phyloP scores from a whole-genome alignment of 73 alveolate genomes.

The Tetrahymena thermophila region DNA sequence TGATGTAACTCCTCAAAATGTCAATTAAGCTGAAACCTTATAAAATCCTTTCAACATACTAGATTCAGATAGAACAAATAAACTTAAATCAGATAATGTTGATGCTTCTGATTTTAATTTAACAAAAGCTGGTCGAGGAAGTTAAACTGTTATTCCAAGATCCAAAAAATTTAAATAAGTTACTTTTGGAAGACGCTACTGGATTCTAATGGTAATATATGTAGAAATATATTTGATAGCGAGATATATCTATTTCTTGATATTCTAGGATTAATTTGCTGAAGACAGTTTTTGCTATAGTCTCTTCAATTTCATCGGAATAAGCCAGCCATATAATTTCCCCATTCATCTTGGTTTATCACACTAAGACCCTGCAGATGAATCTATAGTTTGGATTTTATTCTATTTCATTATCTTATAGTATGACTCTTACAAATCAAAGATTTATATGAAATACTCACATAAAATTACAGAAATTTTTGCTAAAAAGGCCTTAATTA shows the following conservation, averaged over 20 bases:
- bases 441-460: not conserved
- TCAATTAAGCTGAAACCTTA: not conserved
- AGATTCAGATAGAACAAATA: not conserved
- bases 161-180: not conserved
- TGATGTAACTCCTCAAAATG: not conserved
- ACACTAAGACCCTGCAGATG: not conserved
- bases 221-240: not conserved
- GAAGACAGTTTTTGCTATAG: not conserved
- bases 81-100: not conserved
- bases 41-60: not conserved
- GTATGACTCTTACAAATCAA: not conserved
- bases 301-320: not conserved
- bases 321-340: not conserved
- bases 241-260: not conserved
- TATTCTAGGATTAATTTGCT: not conserved
- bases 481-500: not conserved
- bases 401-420: not conserved
- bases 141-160: not conserved
- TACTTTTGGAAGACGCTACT: not conserved
- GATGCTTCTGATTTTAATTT: not conserved
- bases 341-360: not conserved
- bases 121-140: not conserved
- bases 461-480: not conserved
- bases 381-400: not conserved
- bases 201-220: not conserved